A percentile compares a stretch with the other conserved stretches of the same genome.
Evolutionary conservation across 164 flowering plant genomes (phyloP).

Genomic region (Nymphaea colorata): DNA sequence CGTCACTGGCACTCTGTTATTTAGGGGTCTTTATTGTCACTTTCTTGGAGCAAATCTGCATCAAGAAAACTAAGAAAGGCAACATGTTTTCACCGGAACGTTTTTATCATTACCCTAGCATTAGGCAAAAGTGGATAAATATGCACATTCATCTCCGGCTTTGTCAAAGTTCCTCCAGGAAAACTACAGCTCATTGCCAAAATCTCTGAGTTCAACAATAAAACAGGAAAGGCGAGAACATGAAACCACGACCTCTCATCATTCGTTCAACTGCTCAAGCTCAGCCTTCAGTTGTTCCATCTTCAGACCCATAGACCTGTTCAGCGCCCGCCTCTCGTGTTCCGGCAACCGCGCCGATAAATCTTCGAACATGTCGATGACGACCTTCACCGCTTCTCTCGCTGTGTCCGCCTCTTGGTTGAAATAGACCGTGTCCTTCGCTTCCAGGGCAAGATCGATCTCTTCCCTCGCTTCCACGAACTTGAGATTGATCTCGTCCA

Average conservation of each 20-base stretch:
- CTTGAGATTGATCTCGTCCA: slow-evolving; percentile 79
- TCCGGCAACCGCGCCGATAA: slow-evolving; percentile 46
- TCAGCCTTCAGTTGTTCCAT: slow-evolving; percentile 95
- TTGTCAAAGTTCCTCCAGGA: too few relatives aligned
- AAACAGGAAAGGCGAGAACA: neutral
- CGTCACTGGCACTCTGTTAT: too few relatives aligned
- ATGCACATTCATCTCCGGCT: too few relatives aligned
- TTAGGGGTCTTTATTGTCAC: too few relatives aligned
- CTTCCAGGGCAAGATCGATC: slow-evolving; percentile 86
- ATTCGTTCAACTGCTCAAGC: slow-evolving; percentile 66
- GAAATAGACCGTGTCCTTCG: slow-evolving; percentile 90
- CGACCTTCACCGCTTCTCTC: slow-evolving; percentile 54
- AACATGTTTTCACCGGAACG: too few relatives aligned
- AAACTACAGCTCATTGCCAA: too few relatives aligned
- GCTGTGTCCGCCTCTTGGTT: slow-evolving; percentile 85
- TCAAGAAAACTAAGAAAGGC: too few relatives aligned
- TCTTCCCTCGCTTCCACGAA: slow-evolving; percentile 97
- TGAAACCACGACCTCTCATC: slow-evolving; percentile 16
- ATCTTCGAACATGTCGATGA: slow-evolving; percentile 49
- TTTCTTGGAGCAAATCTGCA: too few relatives aligned
- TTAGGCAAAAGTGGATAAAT: neutral
- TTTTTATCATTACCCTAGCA: too few relatives aligned
- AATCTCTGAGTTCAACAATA: slow-evolving; percentile 2
- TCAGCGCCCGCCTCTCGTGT: slow-evolving; percentile 40
- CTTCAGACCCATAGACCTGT: slow-evolving; percentile 89